Evolutionary conservation across 2,329 filamentous ascomycete species (phyloP), one percentile per base, ranked within the genome.

Genomic region (Colletotrichum coccodes): DNA sequence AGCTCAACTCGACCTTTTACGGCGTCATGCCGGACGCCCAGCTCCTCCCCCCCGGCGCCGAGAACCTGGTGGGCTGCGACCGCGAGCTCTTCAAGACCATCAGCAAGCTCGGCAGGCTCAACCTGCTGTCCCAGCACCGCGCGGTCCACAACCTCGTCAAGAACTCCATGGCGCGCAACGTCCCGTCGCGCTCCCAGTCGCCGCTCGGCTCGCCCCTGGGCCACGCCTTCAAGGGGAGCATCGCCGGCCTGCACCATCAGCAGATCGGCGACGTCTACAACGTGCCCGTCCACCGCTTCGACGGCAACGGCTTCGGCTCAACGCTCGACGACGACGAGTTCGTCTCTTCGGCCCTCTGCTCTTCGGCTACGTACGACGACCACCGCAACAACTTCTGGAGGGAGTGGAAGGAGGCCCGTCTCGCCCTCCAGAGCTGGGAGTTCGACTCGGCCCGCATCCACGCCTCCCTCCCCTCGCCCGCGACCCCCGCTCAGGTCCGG

Each of bases 51-150:
- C 78, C 90, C 71, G 91, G 92, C 2, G 83, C 93, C 28, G 95
- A 97, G 81, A 96, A 97, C 76, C 85, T 97, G 57, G 91, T 94
- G 3, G 95, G 95, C 44, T 97, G 95, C 76, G 94, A 98, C 76
- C 89, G 93, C 7, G 88, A 92, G 68, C 86, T 98, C 2, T 98
- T 98, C 87, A 94, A 92, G 79, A 90, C 94, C 6, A 92, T 98
- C 73, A 91, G 92, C 73, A 91, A 92, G 76, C 89, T 98, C 3
- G 94, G 94, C 28, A 90, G 94, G 44, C 84, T 98, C 23, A 97
- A 97, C 77, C 84, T 97, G 16, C 85, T 98, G 32, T 94, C 93
- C 38, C 94, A 97, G 76, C 85, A 89, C 71, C 85, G 88, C 1
- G 82, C 85, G 0, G 87, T 90, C 4, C 82, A 84, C 75, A 82